A percentile compares a stretch with the other conserved stretches of the same genome.
phyloP scores from a whole-genome alignment of 805 yeast genomes.

The Hermanozyma aechmeae region DNA sequence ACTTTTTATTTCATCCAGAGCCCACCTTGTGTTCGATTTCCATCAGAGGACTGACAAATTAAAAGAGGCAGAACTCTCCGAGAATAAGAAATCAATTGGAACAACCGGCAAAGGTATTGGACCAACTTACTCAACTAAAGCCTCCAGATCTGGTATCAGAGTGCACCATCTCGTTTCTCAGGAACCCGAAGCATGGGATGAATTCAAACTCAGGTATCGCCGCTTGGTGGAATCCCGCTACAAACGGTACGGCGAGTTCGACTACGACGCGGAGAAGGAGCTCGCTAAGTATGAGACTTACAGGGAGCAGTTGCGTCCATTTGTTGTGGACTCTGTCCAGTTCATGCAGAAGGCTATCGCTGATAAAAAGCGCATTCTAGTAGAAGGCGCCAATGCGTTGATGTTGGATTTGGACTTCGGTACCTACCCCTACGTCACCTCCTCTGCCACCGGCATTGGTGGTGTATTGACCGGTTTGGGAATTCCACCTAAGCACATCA shows the following conservation, averaged over 20 bases:
- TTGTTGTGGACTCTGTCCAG: constrained; percentile 86
- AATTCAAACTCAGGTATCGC: constrained; percentile 69
- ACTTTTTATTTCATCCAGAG: constrained; percentile 83
- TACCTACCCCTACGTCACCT: constrained; percentile 95
- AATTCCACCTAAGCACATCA: constrained; percentile 79
- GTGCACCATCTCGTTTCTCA: constrained; percentile 91
- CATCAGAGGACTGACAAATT: constrained; percentile 95
- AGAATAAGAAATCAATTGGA: constrained; percentile 80
- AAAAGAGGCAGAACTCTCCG: constrained; percentile 82
- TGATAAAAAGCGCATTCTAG: constrained; percentile 74
- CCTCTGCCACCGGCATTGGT: constrained; percentile 93
- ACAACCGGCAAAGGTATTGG: constrained; percentile 99
- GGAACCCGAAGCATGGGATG: constrained; percentile 88
- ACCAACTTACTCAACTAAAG: constrained; percentile 95
- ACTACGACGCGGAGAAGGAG: constrained; percentile 76
- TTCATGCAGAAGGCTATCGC: constrained; percentile 73
- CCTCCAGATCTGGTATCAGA: constrained; percentile 92
- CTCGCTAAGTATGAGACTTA: constrained; percentile 65
- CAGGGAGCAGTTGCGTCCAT: constrained; percentile 72
- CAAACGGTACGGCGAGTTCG: constrained; percentile 90
- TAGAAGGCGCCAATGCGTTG: constrained; percentile 97
- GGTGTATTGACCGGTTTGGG: constrained; percentile 98
- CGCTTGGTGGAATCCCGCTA: constrained; percentile 74
- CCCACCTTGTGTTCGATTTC: constrained; percentile 95
- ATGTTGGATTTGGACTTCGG: constrained; percentile 98